Base-by-base conservation (phyloP, 257 asterid species). In the Ilex asprella region DNA sequence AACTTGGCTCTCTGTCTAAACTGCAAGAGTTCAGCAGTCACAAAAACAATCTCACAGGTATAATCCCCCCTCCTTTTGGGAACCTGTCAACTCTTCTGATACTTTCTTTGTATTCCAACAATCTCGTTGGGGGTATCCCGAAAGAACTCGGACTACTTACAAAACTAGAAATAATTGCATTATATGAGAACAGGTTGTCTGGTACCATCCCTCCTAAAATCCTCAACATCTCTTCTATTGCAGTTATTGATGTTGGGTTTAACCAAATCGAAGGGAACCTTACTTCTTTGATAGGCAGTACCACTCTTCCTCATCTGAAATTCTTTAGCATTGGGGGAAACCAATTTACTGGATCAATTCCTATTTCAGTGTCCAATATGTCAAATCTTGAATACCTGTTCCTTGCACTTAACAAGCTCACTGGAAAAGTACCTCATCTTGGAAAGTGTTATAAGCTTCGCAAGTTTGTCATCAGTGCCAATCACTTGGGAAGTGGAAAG, bases 281-380 rank as follows among this genome's bases (percentile, higher is more conserved):
- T 11, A 7, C 54, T 6, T 49, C 16, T 49, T 4, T 6, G 13
- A 6, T 11, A 12, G 16, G 16, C 54, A 21, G 27, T 21, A 49
- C 8, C 54, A 11, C 16, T 49, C 14, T 11, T 49, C 14, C 14
- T 49, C 16, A 49, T 49, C 54, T 49, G 14, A 12, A 1, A 49
- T 49, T 12, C 14, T 11, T 49, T 49, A 49, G 54, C 54, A n/a
- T 49, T 6, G 3, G 1, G 5, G 6, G 0, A 49, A 69, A 69
- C 50, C 49, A 35, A 52, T 62, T 62, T 35, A 62, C 55, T 11
- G 68, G 74, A 3, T 21, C 68, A 29, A 60, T 70, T 58, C 75
- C 75, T 12, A 35, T 16, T 55, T 64, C 75, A 6, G 12, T 64
- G 12, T 64, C 63, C 2, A 70, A 70, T 59, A 43, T 61, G 41